Conservation (phyloP, 176 grass and related monocot species). For the Aechmea fasciata region DNA sequence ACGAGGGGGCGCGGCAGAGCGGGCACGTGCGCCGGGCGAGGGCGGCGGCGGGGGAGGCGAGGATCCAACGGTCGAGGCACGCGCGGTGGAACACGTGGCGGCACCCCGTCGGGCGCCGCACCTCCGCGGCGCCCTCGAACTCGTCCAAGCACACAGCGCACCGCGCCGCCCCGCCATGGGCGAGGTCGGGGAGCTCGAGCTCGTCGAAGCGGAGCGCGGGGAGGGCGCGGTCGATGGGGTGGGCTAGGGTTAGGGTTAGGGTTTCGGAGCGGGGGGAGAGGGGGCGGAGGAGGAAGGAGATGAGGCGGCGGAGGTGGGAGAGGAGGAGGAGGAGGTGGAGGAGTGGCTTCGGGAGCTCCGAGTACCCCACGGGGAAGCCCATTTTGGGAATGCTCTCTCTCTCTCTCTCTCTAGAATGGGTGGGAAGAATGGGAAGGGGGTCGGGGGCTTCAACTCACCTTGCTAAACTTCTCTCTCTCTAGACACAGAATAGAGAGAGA, state of each 20-base stretch:
- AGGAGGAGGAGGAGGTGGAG: slow-evolving; percentile 63
- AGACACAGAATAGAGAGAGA: too few species aligned
- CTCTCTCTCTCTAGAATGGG: too few species aligned
- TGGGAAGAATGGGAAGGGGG: too few species aligned
- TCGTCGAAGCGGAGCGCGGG: slow-evolving; percentile 67
- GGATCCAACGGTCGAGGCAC: slow-evolving; percentile 84
- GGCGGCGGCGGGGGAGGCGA: slow-evolving; percentile 49
- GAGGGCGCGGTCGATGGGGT: slow-evolving; percentile 46
- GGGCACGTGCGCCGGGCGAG: slow-evolving; percentile 59
- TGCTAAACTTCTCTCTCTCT: too few species aligned
- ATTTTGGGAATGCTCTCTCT: slow-evolving; percentile 15
- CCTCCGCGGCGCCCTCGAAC: slow-evolving; percentile 60
- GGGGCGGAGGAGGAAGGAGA: slow-evolving; percentile 69
- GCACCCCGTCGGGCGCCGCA: slow-evolving; percentile 59
- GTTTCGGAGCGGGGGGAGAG: slow-evolving; percentile 51
- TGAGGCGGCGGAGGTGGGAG: slow-evolving; percentile 55
- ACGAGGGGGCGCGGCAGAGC: not conserved
- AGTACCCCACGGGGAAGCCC: slow-evolving; percentile 82
- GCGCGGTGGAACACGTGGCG: slow-evolving; percentile 82
- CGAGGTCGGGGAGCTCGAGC: slow-evolving; percentile 19
- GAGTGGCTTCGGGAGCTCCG: slow-evolving; percentile 60
- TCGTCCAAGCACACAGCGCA: slow-evolving; percentile 72
- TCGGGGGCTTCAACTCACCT: too few species aligned
- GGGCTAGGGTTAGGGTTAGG: slow-evolving; percentile 12
- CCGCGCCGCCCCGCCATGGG: slow-evolving; percentile 21